Conservation (phyloP, 305 asterid species). For the Fraxinus paxiana region DNA sequence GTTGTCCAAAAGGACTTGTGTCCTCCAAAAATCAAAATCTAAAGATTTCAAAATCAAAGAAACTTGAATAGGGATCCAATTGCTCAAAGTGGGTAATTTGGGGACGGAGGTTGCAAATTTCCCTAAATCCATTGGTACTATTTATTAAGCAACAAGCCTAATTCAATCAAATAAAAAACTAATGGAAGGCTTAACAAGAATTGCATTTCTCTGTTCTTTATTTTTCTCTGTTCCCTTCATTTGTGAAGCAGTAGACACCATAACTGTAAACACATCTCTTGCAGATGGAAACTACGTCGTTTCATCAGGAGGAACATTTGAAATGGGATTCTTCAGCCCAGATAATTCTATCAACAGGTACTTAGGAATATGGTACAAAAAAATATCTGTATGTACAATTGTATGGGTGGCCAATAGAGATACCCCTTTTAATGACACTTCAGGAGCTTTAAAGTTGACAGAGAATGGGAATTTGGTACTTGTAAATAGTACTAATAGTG, state of each 20-base stretch:
- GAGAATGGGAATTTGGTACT: not conserved
- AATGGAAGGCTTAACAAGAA: not conserved
- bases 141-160: not conserved
- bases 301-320: slow-evolving; percentile 1
- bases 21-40: not conserved
- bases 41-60: not conserved
- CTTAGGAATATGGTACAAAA: not conserved
- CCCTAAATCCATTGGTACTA: not conserved
- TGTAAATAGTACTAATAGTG: not conserved
- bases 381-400: not conserved
- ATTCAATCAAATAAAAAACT: not conserved
- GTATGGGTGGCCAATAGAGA: not conserved
- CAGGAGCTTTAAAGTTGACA: slow-evolving; percentile 1
- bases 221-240: not conserved
- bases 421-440: not conserved
- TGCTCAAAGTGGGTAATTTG: not conserved
- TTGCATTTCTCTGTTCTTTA: not conserved
- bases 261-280: slow-evolving; percentile 1
- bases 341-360: not conserved
- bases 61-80: not conserved
- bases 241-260: not conserved
- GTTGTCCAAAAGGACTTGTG: not conserved
- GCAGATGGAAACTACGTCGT: slow-evolving; percentile 3
- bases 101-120: not conserved
- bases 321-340: slow-evolving; percentile 17